These are phyloP conservation scores for Macrocystidia cucumis DNA, from an alignment of 1,284 basidiomycete genomes.

Conservation along the genomic window DNA sequence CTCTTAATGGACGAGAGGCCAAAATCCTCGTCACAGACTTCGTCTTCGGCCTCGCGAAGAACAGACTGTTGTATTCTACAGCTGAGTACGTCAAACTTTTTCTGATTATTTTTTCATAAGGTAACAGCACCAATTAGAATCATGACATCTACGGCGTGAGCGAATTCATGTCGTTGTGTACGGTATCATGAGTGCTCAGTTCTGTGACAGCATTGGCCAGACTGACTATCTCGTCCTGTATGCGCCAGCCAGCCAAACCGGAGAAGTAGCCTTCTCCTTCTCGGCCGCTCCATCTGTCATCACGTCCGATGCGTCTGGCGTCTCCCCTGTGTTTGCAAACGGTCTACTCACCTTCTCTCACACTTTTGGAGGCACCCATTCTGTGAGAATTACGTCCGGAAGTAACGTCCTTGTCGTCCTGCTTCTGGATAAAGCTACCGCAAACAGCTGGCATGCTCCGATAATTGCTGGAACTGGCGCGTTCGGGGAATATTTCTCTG, in stretches of 20 bases:
- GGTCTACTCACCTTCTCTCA: constrained; percentile 32
- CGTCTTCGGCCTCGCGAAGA: constrained; percentile 28
- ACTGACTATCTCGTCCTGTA: constrained; percentile 38
- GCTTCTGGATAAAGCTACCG: constrained; percentile 36
- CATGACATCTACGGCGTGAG: constrained; percentile 39
- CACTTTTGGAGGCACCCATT: constrained; percentile 23
- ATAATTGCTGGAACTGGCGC: constrained; percentile 25
- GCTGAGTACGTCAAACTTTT: constrained; percentile 28
- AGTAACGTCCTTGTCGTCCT: constrained; percentile 24
- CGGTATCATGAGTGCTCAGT: constrained; percentile 20
- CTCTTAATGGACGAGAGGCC: constrained; percentile 38
- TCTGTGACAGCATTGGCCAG: constrained; percentile 30
- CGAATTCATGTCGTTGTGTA: constrained; percentile 11
- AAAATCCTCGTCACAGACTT: constrained; percentile 45
- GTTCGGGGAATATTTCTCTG: constrained; percentile 36
- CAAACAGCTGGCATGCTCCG: constrained; percentile 41
- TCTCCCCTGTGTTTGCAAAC: constrained; percentile 21
- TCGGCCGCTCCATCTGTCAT: constrained; percentile 19
- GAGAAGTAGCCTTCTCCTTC: constrained; percentile 34
- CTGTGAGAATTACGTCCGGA: constrained; percentile 23
- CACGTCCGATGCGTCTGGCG: constrained; percentile 18
- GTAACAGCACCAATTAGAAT: constrained; percentile 31
- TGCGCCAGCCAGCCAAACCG: constrained; percentile 30
- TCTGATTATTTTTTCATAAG: constrained; percentile 18
- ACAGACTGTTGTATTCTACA: constrained; percentile 37